Percentiles rank a stretch among this genome's conserved stretches.
Conservation (phyloP, 306 rosid genomes). For the Fagus sylvatica region DNA sequence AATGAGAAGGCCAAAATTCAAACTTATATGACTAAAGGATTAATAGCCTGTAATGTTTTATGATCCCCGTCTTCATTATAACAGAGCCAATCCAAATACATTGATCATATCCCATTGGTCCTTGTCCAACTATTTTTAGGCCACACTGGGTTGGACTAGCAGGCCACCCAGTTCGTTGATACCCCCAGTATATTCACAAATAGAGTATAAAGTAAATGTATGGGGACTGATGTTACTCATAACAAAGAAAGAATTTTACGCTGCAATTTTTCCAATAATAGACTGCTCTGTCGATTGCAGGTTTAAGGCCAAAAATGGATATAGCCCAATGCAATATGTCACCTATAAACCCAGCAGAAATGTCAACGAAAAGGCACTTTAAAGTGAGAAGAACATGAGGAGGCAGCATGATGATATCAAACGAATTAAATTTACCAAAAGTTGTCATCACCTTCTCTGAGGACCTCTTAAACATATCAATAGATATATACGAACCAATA, state of each 20-base stretch:
- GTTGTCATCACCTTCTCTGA: conserved; percentile 57
- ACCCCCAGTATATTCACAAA: not conserved
- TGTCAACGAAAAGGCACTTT: conserved; percentile 21
- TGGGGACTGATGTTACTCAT: not conserved
- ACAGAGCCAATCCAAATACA: not conserved
- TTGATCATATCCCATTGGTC: not conserved
- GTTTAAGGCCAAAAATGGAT: conserved; percentile 85
- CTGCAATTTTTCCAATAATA: conserved; percentile 46
- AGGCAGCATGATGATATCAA: conserved; percentile 17
- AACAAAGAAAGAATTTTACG: conserved; percentile 29
- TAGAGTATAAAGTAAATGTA: not conserved
- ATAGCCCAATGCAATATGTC: conserved; percentile 61
- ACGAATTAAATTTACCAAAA: conserved; percentile 14
- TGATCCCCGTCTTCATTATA: not conserved
- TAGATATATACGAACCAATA: conserved; percentile 71
- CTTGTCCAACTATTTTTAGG: not conserved
- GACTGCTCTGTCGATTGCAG: conserved; percentile 49
- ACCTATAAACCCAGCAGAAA: conserved; percentile 51
- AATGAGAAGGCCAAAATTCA: conserved; percentile 11
- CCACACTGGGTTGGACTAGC: not conserved
- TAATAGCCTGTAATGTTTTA: not conserved
- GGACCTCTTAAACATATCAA: conserved; percentile 58
- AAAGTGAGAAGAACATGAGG: conserved; percentile 15
- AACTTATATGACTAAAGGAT: not conserved
- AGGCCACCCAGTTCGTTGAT: not conserved